phyloP scores from a whole-genome alignment of 225 moss, liverwort and hornwort species.

The Anthoceros angustus region DNA sequence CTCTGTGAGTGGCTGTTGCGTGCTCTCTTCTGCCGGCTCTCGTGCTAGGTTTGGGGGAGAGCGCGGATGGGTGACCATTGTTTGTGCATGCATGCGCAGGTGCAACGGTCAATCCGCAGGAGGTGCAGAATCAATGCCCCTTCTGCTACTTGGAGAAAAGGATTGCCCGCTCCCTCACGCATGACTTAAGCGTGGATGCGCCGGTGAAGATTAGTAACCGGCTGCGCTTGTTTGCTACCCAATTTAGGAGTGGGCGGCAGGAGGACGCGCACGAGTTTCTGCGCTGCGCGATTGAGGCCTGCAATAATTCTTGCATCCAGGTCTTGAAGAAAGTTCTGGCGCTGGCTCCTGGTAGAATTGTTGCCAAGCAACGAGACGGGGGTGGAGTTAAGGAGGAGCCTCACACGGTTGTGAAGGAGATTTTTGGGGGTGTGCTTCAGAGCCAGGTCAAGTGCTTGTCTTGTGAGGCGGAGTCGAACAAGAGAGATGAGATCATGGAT shows the following conservation, averaged over 20 bases:
- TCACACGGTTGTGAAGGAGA: constrained; percentile 59
- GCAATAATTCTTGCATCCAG: constrained; percentile 62
- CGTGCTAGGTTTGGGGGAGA: background rate
- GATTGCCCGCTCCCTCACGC: constrained; percentile 45
- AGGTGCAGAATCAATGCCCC: constrained; percentile 20
- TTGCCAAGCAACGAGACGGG: constrained; percentile 27
- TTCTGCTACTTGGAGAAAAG: constrained; percentile 77
- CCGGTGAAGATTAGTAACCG: constrained; percentile 52
- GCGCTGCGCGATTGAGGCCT: constrained; percentile 24
- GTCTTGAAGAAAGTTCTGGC: constrained; percentile 31
- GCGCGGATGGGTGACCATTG: no score
- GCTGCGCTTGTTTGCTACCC: constrained; percentile 55
- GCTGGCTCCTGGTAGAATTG: constrained; percentile 17
- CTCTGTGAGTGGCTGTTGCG: constrained; percentile 28
- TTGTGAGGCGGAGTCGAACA: constrained; percentile 57
- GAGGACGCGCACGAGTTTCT: constrained; percentile 81
- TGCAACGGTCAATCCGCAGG: constrained; percentile 29
- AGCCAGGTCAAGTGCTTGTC: constrained; percentile 63
- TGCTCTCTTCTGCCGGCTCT: background rate
- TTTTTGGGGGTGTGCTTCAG: constrained; percentile 63
- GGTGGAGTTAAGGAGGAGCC: constrained; percentile 58
- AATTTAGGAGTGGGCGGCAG: constrained; percentile 67
- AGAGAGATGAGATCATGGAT: constrained; percentile 74
- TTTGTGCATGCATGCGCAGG: constrained; percentile 20
- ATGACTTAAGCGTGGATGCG: constrained; percentile 39